Conservation (phyloP, 257 asterid species). For the Scutellaria baicalensis region DNA sequence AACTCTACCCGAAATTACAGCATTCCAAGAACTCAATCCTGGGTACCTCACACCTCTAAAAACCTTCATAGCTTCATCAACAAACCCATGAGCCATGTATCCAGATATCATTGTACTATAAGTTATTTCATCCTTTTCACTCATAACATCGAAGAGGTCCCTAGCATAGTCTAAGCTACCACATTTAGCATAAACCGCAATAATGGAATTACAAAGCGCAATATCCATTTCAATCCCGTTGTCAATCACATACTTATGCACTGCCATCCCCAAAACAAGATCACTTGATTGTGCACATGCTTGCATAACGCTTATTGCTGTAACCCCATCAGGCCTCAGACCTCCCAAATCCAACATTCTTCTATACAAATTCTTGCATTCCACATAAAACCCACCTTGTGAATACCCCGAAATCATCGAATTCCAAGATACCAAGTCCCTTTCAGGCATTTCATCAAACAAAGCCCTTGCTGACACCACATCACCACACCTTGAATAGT, state of each 20-base stretch:
- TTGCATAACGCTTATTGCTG: constrained; percentile 58
- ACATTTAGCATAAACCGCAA: constrained; percentile 68
- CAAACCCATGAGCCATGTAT: constrained; percentile 75
- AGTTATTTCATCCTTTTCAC: constrained; percentile 64
- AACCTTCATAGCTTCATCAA: constrained; percentile 49
- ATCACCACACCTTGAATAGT: constrained; percentile 63
- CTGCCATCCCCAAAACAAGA: constrained; percentile 66
- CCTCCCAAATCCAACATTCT: constrained; percentile 41
- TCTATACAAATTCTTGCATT: constrained; percentile 58
- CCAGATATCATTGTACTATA: constrained; percentile 74
- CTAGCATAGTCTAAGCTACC: constrained; percentile 79
- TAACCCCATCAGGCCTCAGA: constrained; percentile 52
- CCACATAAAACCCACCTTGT: constrained; percentile 61
- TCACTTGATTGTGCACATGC: constrained; percentile 80
- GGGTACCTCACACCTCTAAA: constrained; percentile 50
- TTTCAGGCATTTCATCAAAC: constrained; percentile 58
- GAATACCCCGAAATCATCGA: constrained; percentile 80
- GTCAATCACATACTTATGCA: constrained; percentile 53
- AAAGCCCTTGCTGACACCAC: constrained; percentile 43
- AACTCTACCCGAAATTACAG: constrained; percentile 66
- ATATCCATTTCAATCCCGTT: constrained; percentile 53
- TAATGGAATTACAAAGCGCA: constrained; percentile 55
- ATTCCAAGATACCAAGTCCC: constrained; percentile 83
- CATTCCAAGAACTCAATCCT: constrained; percentile 74
- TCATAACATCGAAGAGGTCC: constrained; percentile 70